Conservation (phyloP, 352 stramenopile species). For the Chrysophaeum taylorii region DNA sequence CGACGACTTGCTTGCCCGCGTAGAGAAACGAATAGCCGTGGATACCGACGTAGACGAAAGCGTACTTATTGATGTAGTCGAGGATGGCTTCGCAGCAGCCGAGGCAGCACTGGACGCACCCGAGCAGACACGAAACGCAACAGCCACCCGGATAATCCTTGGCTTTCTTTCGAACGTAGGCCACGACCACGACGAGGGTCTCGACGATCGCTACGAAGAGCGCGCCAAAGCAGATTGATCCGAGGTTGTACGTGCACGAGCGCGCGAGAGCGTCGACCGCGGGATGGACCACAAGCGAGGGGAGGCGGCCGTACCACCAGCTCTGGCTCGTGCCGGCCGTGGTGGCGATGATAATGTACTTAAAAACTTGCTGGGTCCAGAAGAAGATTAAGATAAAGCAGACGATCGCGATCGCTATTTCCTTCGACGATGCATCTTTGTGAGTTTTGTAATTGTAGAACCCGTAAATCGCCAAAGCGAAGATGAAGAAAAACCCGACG, state of each 20-base stretch:
- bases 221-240: neutral
- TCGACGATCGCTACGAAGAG: neutral
- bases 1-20: neutral
- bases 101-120: neutral
- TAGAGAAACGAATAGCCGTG: neutral
- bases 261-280: neutral
- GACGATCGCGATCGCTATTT: neutral
- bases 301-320: neutral
- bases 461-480: neutral
- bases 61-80: constrained; percentile 4
- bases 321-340: neutral
- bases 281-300: neutral
- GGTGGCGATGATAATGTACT: neutral
- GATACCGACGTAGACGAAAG: neutral
- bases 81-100: neutral
- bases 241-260: neutral
- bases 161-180: neutral
- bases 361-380: neutral
- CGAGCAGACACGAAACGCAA: neutral
- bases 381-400: neutral
- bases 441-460: neutral
- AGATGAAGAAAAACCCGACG: neutral
- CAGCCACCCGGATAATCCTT: neutral
- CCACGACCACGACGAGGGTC: neutral
- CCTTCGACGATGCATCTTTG: neutral